Percentiles rank a stretch among this genome's conserved stretches.
phyloP scores from a whole-genome alignment of 2,329 filamentous ascomycete genomes.

The Calonectria fujianensis region DNA sequence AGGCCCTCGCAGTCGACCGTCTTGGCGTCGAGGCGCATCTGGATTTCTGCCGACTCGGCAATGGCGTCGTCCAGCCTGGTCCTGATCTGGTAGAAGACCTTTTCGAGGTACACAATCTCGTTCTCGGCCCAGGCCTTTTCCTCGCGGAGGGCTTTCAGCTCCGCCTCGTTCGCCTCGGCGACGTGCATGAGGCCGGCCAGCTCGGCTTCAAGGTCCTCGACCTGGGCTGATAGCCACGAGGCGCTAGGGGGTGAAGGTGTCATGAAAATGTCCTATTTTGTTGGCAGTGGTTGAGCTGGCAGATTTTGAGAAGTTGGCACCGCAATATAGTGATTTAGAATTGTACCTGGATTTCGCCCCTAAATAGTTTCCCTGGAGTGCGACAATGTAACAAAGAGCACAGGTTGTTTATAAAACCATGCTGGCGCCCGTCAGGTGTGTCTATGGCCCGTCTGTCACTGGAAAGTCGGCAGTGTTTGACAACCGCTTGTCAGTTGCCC shows the following conservation, averaged over 20 bases:
- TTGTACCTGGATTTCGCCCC: background rate
- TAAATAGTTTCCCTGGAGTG: background rate
- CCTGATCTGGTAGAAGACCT: background rate
- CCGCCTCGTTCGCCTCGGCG: constrained; percentile 1
- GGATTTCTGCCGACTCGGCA: background rate
- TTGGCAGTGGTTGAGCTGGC: background rate
- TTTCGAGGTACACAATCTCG: constrained; percentile 13
- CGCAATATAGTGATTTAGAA: background rate
- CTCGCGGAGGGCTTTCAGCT: constrained; percentile 26
- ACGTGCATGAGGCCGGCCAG: background rate
- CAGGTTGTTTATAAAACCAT: background rate
- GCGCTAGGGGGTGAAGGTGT: background rate
- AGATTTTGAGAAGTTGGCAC: background rate
- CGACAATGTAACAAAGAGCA: background rate
- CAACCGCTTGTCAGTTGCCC: background rate
- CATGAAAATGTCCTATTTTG: background rate
- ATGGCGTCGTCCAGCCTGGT: constrained; percentile 22
- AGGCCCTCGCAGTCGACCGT: constrained; percentile 21
- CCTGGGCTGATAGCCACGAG: background rate
- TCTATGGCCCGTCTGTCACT: background rate
- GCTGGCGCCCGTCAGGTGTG: background rate
- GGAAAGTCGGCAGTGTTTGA: constrained; percentile 5
- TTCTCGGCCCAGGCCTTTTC: background rate
- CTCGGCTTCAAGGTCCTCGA: background rate
- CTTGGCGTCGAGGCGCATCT: background rate